Percentiles rank a stretch among this genome's conserved stretches.
phyloP scores from a whole-genome alignment of 768 basidiomycete species.

The Trametes gibbosa region DNA sequence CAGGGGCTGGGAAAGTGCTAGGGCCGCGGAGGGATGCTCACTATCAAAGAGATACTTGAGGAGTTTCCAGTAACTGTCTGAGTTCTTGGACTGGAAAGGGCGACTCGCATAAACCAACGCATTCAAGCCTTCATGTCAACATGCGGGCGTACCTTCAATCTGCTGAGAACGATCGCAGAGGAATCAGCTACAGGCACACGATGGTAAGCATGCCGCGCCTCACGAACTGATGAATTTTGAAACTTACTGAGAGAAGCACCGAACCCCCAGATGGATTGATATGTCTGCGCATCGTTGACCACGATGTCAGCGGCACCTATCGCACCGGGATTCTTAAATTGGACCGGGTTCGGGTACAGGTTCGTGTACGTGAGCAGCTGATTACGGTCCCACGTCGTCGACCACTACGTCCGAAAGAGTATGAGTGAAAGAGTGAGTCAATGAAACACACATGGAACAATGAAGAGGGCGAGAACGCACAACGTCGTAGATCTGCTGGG shows the following conservation, averaged over 20 bases:
- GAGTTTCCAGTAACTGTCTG: slow-evolving; percentile 55
- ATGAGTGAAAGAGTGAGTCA: not conserved
- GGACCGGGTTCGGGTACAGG: slow-evolving; percentile 44
- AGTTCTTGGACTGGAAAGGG: slow-evolving; percentile 47
- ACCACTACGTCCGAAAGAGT: slow-evolving; percentile 25
- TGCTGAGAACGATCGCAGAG: slow-evolving; percentile 55
- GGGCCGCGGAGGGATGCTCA: slow-evolving; percentile 16
- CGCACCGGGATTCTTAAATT: slow-evolving; percentile 53
- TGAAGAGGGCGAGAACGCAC: slow-evolving; percentile 19
- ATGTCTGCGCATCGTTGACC: slow-evolving; percentile 49
- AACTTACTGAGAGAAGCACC: slow-evolving; percentile 61
- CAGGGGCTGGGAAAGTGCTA: not conserved
- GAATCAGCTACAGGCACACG: slow-evolving; percentile 54
- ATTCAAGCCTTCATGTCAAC: not conserved
- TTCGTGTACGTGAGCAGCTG: slow-evolving; percentile 54
- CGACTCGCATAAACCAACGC: not conserved
- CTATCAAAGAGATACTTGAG: slow-evolving; percentile 57
- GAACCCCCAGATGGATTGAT: slow-evolving; percentile 65
- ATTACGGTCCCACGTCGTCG: slow-evolving; percentile 37
- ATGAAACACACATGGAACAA: not conserved
- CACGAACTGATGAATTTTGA: not conserved
- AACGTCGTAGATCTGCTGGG: slow-evolving; percentile 35
- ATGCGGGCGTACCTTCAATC: slow-evolving; percentile 53
- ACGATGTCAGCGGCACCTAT: slow-evolving; percentile 61
- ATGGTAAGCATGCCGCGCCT: slow-evolving; percentile 4